phyloP scores from a whole-genome alignment of 2,329 filamentous ascomycete genomes.

The Blastomyces emzantsi region DNA sequence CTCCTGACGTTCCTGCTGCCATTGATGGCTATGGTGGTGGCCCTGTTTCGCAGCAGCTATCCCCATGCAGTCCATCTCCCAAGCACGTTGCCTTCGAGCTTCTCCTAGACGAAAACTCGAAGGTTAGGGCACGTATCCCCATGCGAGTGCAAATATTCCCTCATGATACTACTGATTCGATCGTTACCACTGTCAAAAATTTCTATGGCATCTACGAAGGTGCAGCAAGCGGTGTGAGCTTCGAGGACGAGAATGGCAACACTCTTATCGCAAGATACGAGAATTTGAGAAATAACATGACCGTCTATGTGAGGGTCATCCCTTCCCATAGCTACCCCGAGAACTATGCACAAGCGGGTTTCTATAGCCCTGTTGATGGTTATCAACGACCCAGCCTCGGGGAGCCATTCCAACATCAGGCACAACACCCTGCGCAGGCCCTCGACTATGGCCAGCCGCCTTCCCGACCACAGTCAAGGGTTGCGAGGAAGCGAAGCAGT shows the following conservation, averaged over 20 bases:
- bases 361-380: conserved; percentile 41
- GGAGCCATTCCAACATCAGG: conserved; percentile 56
- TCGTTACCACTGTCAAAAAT: conserved; percentile 97
- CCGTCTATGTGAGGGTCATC: conserved; percentile 83
- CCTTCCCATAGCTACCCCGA: conserved; percentile 46
- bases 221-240: conserved; percentile 75
- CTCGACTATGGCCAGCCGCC: conserved; percentile 52
- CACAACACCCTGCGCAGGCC: conserved; percentile 44
- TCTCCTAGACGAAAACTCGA: conserved; percentile 49
- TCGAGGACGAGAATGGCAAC: conserved; percentile 82
- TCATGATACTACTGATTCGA: conserved; percentile 94
- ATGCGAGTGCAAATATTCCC: conserved; percentile 77
- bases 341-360: conserved; percentile 35
- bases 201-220: conserved; percentile 93
- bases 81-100: conserved; percentile 59
- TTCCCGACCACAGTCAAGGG: conserved; percentile 60
- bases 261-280: conserved; percentile 93
- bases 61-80: conserved; percentile 33
- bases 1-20: conserved; percentile 26
- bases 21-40: conserved; percentile 22
- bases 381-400: conserved; percentile 52
- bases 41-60: conserved; percentile 26
- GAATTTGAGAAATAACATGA: conserved; percentile 88
- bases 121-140: conserved; percentile 52
- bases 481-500: conserved; percentile 65